Evolutionary conservation across 148 eudicot genomes (phyloP).

Genomic region (Vaccinium corymbosum): DNA sequence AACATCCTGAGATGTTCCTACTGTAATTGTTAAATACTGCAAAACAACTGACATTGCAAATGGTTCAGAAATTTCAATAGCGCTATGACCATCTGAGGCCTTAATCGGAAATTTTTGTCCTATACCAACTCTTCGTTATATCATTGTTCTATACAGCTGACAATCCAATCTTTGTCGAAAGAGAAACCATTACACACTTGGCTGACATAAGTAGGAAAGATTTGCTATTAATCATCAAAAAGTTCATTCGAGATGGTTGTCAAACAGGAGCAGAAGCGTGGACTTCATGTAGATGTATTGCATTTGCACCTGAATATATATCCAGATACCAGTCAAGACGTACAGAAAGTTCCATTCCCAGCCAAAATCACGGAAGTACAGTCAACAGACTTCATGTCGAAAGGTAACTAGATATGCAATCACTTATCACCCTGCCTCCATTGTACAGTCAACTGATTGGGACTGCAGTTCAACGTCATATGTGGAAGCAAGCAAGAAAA

Average conservation of each 20-base stretch:
- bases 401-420: not conserved
- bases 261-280: slow-evolving; percentile 6
- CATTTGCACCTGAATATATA: not conserved
- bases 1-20: not conserved
- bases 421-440: not conserved
- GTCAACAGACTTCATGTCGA: slow-evolving; percentile 2
- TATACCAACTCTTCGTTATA: not conserved
- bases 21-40: not conserved
- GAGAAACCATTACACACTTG: not conserved
- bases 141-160: not conserved
- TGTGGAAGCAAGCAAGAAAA: not conserved
- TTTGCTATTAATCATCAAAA: not conserved
- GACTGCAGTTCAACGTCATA: not conserved
- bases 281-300: not conserved
- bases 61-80: not conserved
- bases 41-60: not conserved
- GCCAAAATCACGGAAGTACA: not conserved
- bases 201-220: not conserved
- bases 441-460: not conserved
- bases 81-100: not conserved
- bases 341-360: not conserved
- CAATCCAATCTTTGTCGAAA: not conserved
- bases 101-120: not conserved
- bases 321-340: not conserved
- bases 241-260: not conserved